Evolutionary conservation across 176 grass and related monocot genomes (phyloP), one percentile per base, ranked within the genome.

Genomic region (Carex littledalei): DNA sequence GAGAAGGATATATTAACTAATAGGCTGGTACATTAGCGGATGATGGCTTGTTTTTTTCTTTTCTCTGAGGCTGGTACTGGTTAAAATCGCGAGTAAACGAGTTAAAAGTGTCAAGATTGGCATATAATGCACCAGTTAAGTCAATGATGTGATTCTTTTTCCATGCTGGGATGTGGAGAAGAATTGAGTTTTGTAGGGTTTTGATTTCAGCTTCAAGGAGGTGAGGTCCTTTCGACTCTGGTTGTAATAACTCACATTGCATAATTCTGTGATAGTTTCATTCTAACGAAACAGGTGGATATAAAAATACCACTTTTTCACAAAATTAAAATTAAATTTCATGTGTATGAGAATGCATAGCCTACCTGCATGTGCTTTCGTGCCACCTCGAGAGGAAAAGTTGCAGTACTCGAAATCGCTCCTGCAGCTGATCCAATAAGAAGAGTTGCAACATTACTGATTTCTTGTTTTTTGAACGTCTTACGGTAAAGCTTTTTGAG

Each of bases 371-470:
- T 99, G 73, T 95, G 96, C 81, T 99, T 99, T 22, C 96, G 90
- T 67, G 96, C 93, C 13, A 99, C 96, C 81, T 99, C 96, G 0
- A 99, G 93, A 1, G 96, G 96, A 81, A 99, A 99, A 60, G 96
- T 99, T 31, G 96, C 90, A 3, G 91, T 94, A 88, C 93, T 95
- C 1, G 96, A 99, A 45, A 99, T 92, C 24, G 96, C 91, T 66
- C 96, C 96, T 5, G 93, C 93, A 10, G 90, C 84, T 37, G 96
- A 95, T 18, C 96, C 96, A 0, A 99, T 99, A 8, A 99, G 71
- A 73, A 95, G 96, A 47, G 93, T 99, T 13, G 84, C 88, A n/a
- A 99, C 43, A 76, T 99, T 99, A 75, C 93, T 84, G 81, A 99
- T 95, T 49, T 99, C 88, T 67, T 95, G 92, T 37, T 85, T 82